phyloP scores from a whole-genome alignment of 139 green algal species.

The Ettlia oleoabundans region DNA sequence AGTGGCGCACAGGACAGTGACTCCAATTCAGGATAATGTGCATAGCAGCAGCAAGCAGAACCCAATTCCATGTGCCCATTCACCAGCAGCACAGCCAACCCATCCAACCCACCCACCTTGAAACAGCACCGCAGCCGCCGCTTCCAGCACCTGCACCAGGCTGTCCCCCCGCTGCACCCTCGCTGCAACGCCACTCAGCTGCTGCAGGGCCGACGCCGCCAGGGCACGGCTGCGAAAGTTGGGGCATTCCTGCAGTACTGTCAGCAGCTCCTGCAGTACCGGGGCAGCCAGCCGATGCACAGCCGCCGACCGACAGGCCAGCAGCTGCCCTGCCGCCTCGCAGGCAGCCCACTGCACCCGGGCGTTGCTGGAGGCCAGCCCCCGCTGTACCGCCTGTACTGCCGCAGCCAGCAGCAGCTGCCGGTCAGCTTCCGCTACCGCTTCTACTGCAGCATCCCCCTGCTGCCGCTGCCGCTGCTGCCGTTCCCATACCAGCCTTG shows the following conservation, averaged over 20 bases:
- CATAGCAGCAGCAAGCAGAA: neutral
- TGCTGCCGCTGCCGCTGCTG: no score
- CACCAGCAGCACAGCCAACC: neutral
- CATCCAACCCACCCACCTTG: neutral
- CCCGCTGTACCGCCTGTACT: neutral
- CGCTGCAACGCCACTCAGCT: neutral
- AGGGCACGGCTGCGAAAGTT: neutral
- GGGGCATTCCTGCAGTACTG: neutral
- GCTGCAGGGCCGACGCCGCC: neutral
- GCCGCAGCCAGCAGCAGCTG: neutral
- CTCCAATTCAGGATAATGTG: neutral
- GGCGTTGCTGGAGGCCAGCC: neutral
- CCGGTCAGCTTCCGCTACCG: neutral
- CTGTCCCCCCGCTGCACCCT: neutral
- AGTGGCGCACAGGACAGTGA: no score
- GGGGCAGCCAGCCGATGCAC: neutral
- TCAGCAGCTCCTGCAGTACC: neutral
- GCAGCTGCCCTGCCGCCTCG: slow-evolving; percentile 5
- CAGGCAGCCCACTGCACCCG: slow-evolving; percentile 29
- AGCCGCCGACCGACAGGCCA: neutral
- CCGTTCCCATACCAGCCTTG: no score
- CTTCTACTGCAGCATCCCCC: neutral
- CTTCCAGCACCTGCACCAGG: neutral
- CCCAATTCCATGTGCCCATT: no score
- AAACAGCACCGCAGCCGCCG: neutral